Percentiles rank a stretch among this genome's conserved stretches.
Evolutionary conservation across 345 rosid genomes (phyloP).

Genomic region (Turnera subulata): DNA sequence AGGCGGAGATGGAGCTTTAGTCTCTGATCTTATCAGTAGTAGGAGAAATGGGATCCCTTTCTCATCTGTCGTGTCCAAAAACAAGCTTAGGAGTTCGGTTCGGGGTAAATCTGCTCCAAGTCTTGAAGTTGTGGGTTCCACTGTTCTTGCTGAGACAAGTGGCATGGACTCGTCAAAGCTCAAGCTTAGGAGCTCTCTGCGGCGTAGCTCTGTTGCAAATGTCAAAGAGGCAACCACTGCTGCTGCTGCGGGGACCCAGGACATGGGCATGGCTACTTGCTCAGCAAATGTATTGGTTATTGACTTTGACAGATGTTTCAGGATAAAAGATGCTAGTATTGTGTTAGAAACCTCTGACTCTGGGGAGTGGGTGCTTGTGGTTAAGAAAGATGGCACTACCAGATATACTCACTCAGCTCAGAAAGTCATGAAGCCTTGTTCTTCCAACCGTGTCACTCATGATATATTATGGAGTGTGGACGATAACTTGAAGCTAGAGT

Average conservation of each 20-base stretch:
- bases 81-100: conserved; percentile 47
- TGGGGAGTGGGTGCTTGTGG: conserved; percentile 62
- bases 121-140: conserved; percentile 29
- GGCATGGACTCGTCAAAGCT: conserved; percentile 26
- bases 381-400: conserved; percentile 49
- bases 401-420: conserved; percentile 47
- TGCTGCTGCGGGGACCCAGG: conserved; percentile 24
- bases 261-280: conserved; percentile 44
- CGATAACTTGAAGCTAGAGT: conserved; percentile 86
- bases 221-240: conserved; percentile 33
- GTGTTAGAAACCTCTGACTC: conserved; percentile 51
- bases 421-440: conserved; percentile 56
- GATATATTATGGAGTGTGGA: conserved; percentile 64
- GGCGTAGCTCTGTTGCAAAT: conserved; percentile 9
- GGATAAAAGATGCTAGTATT: conserved; percentile 62
- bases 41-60: conserved; percentile 50
- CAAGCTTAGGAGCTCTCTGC: conserved; percentile 11
- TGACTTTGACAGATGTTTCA: conserved; percentile 60
- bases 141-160: conserved; percentile 23
- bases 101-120: conserved; percentile 23
- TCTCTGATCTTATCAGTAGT: conserved; percentile 50
- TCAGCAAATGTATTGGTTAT: conserved; percentile 53
- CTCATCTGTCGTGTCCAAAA: conserved; percentile 40
- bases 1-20: conserved; percentile 49
- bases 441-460: conserved; percentile 62